These are phyloP conservation scores for Heritiera fomes DNA, from an alignment of 345 rosid species.

Conservation along the genomic window DNA sequence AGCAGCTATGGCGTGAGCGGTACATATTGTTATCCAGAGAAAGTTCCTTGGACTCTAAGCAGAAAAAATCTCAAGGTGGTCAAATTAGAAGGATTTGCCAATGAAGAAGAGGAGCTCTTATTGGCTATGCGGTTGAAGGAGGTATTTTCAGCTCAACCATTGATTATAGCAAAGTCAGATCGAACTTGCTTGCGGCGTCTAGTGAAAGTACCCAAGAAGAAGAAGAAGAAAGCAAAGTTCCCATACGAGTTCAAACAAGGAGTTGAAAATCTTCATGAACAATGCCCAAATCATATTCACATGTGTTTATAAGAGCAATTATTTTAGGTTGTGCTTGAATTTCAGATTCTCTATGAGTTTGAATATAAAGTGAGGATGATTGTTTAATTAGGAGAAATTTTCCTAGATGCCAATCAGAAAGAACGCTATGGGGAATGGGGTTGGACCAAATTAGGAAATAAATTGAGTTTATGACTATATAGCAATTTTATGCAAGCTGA, in stretches of 20 bases:
- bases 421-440: conserved; percentile 19
- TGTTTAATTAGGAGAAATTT: conserved; percentile 34
- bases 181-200: not conserved
- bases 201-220: not conserved
- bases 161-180: not conserved
- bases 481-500: too few species aligned
- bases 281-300: not conserved
- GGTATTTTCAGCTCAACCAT: not conserved
- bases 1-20: too few species aligned
- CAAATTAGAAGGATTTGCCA: not conserved
- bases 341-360: conserved; percentile 25
- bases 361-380: conserved; percentile 45
- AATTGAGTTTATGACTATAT: too few species aligned
- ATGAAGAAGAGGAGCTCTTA: not conserved
- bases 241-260: not conserved
- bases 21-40: not conserved
- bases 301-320: not conserved
- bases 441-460: too few species aligned
- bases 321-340: too few species aligned
- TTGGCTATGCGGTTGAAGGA: not conserved
- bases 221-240: not conserved
- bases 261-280: not conserved
- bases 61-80: not conserved
- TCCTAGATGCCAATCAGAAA: conserved; percentile 47
- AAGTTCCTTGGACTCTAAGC: not conserved